Base-by-base conservation (phyloP, 805 yeast genomes). In the Metschnikowia orientalis region DNA sequence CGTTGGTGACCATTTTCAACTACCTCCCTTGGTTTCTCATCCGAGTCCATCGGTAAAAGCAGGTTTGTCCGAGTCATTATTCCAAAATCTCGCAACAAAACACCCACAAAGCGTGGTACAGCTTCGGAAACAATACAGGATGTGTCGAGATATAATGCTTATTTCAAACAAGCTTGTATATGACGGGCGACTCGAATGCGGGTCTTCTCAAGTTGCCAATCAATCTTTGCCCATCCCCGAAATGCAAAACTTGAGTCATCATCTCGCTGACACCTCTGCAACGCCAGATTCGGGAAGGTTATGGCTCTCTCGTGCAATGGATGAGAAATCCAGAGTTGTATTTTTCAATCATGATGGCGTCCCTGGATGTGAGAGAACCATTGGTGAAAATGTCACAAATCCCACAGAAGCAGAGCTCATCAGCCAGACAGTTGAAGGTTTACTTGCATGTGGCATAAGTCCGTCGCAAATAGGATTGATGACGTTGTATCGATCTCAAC, bases 1-100 rank as follows among this genome's bases (percentile, higher is more conserved):
- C 40, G 97, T 92, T n/a, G 99, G 99, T 7, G 99, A 92, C 54
- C 97, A 92, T 55, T 77, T 73, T 44, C 99, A 92, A 56, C 64
- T 92, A 16, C 94, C 97, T 3, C 98, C 99, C 1, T 63, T 92
- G 31, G 88, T 92, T 1, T 69, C 73, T 16, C 61, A 64, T 33
- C 57, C 57, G 1, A 77, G 77, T 46, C 72, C 79, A 0, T 72
- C 70, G 12, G 95, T 97, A 0, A 69, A 69, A 34, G 38, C 49
- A 14, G 89, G 88, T 0, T 59, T 92, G 7, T 83, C 83, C 22
- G 70, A 69, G 23, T 87, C 96, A 1, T 61, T 94, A 34, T 92
- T 92, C 61, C 79, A 77, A 51, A 62, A 71, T 2, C 66, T 92
- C 24, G 79, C 90, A 42, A 88, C 83, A 11, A 57, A 59, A 1